These are phyloP conservation scores for Suillus subaureus DNA, from an alignment of 768 basidiomycete species.

Conservation along the genomic window DNA sequence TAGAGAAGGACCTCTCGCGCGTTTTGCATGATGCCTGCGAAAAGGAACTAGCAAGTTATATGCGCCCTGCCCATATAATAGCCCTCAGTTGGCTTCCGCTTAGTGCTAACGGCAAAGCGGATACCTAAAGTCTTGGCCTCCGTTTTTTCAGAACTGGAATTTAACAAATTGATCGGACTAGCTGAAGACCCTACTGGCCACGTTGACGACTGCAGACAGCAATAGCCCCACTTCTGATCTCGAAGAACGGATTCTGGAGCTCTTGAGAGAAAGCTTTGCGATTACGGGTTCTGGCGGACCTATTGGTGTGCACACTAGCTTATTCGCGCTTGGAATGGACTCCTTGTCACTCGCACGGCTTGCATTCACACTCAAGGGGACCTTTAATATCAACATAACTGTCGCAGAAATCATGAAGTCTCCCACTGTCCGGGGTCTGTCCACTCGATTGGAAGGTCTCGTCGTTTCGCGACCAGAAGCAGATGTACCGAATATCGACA, in stretches of 20 bases:
- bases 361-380: slow-evolving; percentile 24
- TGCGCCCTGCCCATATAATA: slow-evolving; percentile 53
- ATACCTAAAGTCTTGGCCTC: slow-evolving; percentile 29
- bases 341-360: slow-evolving; percentile 30
- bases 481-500: slow-evolving; percentile 4
- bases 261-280: slow-evolving; percentile 5
- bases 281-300: not conserved
- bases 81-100: slow-evolving; percentile 51
- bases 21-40: slow-evolving; percentile 36
- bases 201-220: not conserved
- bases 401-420: slow-evolving; percentile 34
- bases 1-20: slow-evolving; percentile 35
- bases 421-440: slow-evolving; percentile 24
- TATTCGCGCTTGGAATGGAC: slow-evolving; percentile 38
- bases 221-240: slow-evolving; percentile 23
- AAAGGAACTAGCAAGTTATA: slow-evolving; percentile 47
- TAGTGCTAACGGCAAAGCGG: slow-evolving; percentile 40
- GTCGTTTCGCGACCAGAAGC: not conserved
- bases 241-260: slow-evolving; percentile 18
- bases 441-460: slow-evolving; percentile 17
- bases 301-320: slow-evolving; percentile 24
- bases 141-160: slow-evolving; percentile 26
- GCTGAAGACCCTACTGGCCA: slow-evolving; percentile 7
- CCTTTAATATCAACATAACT: slow-evolving; percentile 21
- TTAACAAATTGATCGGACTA: slow-evolving; percentile 24